A percentile compares a stretch with the other conserved stretches of the same genome.
Evolutionary conservation across 768 basidiomycete species (phyloP).

Genomic region (Tricholoma flavovirens): DNA sequence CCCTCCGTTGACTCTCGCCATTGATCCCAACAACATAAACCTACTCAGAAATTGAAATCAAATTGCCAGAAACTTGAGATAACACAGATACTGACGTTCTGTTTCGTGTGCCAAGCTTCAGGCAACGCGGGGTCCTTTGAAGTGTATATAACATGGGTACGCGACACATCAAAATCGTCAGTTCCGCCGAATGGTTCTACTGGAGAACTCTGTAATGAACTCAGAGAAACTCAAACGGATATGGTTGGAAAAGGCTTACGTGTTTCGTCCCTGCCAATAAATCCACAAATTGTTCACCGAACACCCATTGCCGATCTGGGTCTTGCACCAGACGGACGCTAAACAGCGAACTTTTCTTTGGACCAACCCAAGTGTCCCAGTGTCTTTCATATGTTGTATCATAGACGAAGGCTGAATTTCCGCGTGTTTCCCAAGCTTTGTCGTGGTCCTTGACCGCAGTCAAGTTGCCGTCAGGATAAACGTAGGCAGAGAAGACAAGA

Average conservation of each 20-base stretch:
- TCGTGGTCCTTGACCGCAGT: constrained; percentile 66
- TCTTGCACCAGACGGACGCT: constrained; percentile 50
- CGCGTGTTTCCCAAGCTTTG: constrained; percentile 64
- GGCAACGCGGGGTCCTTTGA: constrained; percentile 78
- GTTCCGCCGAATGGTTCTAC: constrained; percentile 86
- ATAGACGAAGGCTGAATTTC: constrained; percentile 67
- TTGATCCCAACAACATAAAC: constrained; percentile 64
- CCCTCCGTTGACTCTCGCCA: constrained; percentile 44
- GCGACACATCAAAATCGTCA: constrained; percentile 74
- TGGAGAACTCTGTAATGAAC: constrained; percentile 48
- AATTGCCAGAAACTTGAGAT: neutral
- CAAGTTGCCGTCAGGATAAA: constrained; percentile 72
- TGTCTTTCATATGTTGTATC: constrained; percentile 67
- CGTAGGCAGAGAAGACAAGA: constrained; percentile 82
- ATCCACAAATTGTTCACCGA: constrained; percentile 50
- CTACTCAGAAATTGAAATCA: constrained; percentile 27
- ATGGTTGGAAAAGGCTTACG: constrained; percentile 51
- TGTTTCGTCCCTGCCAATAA: constrained; percentile 63
- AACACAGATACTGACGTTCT: constrained; percentile 48
- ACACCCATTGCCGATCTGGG: constrained; percentile 45
- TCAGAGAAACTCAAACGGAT: no score
- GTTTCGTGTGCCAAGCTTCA: constrained; percentile 83
- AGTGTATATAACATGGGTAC: constrained; percentile 70
- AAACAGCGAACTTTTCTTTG: constrained; percentile 70
- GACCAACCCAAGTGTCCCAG: constrained; percentile 73